These are phyloP conservation scores for Fragaria iinumae DNA, from an alignment of 306 rosid species.

Conservation along the genomic window DNA sequence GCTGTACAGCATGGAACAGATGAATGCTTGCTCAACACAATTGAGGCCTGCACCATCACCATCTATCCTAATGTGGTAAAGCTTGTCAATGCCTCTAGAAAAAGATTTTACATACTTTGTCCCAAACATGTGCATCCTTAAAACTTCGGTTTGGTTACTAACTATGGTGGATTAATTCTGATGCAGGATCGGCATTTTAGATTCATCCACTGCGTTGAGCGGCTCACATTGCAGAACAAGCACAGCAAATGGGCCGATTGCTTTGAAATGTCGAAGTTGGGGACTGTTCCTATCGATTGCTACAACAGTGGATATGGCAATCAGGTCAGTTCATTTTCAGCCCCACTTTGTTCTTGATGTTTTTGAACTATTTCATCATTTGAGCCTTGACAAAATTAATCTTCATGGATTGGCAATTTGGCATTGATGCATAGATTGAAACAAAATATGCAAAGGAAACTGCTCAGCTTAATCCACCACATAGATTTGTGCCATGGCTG, in stretches of 20 bases:
- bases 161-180: not conserved
- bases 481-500: constrained; percentile 69
- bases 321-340: constrained; percentile 37
- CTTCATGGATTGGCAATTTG: not conserved
- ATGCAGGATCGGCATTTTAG: constrained; percentile 58
- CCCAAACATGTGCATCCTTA: not conserved
- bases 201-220: constrained; percentile 67
- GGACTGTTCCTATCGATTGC: constrained; percentile 57
- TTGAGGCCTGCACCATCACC: constrained; percentile 75
- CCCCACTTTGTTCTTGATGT: not conserved
- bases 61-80: constrained; percentile 70
- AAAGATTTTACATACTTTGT: not conserved
- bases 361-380: not conserved
- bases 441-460: constrained; percentile 58
- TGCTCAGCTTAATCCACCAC: constrained; percentile 56
- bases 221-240: constrained; percentile 37
- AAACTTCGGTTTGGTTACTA: not conserved
- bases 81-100: not conserved
- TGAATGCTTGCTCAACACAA: constrained; percentile 76
- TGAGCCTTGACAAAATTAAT: not conserved
- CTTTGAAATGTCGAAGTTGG: constrained; percentile 57
- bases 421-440: constrained; percentile 52
- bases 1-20: constrained; percentile 76
- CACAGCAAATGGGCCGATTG: constrained; percentile 63
- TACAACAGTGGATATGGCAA: constrained; percentile 67